Evolutionary conservation across 1,284 basidiomycete species (phyloP).

Genomic region (Cutaneotrichosporon sp.): DNA sequence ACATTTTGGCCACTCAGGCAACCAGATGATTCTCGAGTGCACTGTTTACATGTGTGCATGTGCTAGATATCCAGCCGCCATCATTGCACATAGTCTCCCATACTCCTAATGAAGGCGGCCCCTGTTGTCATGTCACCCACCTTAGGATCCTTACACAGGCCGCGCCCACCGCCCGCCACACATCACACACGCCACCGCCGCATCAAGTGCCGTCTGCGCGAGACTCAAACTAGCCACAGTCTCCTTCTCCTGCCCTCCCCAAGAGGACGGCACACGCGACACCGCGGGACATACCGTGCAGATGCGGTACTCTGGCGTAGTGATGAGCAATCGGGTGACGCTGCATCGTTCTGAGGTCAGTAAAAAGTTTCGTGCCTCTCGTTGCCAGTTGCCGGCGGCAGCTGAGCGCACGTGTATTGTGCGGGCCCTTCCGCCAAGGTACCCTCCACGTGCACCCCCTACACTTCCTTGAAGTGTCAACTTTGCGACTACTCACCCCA

Average conservation of each 20-base stretch:
- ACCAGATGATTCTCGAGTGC: too few species aligned
- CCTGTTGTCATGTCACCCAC: neutral
- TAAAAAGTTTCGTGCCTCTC: neutral
- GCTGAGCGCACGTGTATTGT: neutral
- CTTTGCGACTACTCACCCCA: conserved; percentile 41
- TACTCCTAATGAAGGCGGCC: too few species aligned
- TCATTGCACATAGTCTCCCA: too few species aligned
- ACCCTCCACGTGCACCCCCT: neutral
- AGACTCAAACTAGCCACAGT: conserved; percentile 8
- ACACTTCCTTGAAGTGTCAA: too few species aligned
- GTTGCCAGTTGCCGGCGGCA: neutral
- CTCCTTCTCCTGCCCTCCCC: neutral
- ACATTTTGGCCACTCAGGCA: too few species aligned
- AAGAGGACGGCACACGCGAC: conserved; percentile 32
- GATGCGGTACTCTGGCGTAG: conserved; percentile 38
- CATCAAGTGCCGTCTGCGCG: conserved; percentile 33
- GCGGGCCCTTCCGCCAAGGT: neutral
- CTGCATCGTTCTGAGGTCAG: conserved; percentile 36
- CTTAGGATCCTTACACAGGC: conserved; percentile 19
- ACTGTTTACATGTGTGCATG: too few species aligned
- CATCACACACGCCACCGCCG: conserved; percentile 34
- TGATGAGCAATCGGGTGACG: conserved; percentile 41
- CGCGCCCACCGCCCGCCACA: conserved; percentile 48
- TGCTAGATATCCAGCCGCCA: too few species aligned
- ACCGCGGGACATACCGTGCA: conserved; percentile 45